Base-by-base conservation (phyloP, 1,284 basidiomycete genomes). In the Volvariella volvacea region DNA sequence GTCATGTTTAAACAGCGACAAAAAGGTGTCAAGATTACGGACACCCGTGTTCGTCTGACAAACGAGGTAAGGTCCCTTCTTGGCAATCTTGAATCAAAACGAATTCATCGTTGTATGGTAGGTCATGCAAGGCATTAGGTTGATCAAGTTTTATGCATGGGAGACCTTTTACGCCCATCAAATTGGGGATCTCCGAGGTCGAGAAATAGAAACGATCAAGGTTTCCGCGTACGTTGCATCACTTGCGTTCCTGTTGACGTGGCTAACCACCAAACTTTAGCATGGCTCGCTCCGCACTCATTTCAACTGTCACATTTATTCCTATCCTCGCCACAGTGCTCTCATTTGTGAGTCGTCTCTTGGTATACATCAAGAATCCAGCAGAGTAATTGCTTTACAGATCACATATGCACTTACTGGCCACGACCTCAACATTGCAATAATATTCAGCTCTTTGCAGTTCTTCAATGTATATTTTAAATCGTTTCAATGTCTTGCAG, bases 401-500 rank as follows among this genome's bases (percentile, higher is more conserved):
- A 77, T 91, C 55, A 83, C 83, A 0, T 90, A 88, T 56, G 71
- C 74, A 1, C 63, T 82, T 10, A 78, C 69, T 21, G 80, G 81
- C 2, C 80, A 89, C 57, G 54, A 70, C 2, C 73, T 90, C 31
- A 74, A 81, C 52, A 66, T 86, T 4, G 81, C 83, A 2, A 71
- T 75, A 52, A 83, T 91, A 49, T 92, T 92, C 63, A 75, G 76
- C 14, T 79, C 80, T 9, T 62, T 92, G 10, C 80, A 86, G 49
- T 71, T 84, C 48, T 88, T 91, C 71, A 83, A 85, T 54, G 77
- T 89, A 44, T n/a, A 50, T 78, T 36, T 57, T 12, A 9, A 16
- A n/a, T 21, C 6, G 16, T 36, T 19, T 10, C 10, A 19, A 15
- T 41, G 14, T 28, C 14, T 20, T 43, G 16, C 22, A 39, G 43